Conservation (phyloP, 202 grass and related monocot species). For the Setaria viridis region DNA sequence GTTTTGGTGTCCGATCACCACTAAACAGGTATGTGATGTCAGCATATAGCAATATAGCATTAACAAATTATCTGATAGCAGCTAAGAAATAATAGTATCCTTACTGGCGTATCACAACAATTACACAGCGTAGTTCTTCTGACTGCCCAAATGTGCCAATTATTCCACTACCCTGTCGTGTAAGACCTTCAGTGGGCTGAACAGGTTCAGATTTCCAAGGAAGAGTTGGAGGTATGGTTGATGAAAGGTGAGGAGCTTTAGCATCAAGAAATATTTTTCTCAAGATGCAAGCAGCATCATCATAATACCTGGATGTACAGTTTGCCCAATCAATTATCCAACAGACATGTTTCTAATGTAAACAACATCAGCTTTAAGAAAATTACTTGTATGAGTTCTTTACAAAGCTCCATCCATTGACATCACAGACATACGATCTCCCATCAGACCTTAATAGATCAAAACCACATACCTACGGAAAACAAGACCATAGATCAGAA, state of each 20-base stretch:
- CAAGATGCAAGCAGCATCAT: slow-evolving; percentile 97
- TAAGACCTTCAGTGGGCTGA: slow-evolving; percentile 78
- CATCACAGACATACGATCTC: slow-evolving; percentile 97
- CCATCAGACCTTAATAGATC: slow-evolving; percentile 97
- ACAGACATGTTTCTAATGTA: slow-evolving; percentile 13
- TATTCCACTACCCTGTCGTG: slow-evolving; percentile 89
- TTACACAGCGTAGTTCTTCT: slow-evolving; percentile 95
- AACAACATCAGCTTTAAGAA: slow-evolving; percentile 45
- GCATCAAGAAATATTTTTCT: slow-evolving; percentile 99
- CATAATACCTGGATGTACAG: slow-evolving; percentile 78
- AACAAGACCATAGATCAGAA: slow-evolving; percentile 33
- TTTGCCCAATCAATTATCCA: slow-evolving; percentile 25
- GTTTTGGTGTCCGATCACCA: slow-evolving; percentile 98
- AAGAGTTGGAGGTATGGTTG: slow-evolving; percentile 88
- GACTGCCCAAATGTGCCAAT: slow-evolving; percentile 98
- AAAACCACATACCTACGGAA: slow-evolving; percentile 93
- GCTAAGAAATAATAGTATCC: slow-evolving; percentile 41
- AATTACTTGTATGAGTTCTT: slow-evolving; percentile 99
- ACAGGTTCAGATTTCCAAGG: slow-evolving; percentile 86
- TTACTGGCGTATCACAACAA: slow-evolving; percentile 99
- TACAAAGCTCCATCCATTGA: slow-evolving; percentile 99
- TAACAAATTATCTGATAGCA: slow-evolving; percentile 19
- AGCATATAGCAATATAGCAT: slow-evolving; percentile 36
- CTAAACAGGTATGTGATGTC: slow-evolving; percentile 59
- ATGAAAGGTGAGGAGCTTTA: slow-evolving; percentile 97